These are phyloP conservation scores for Tetrahymena thermophila DNA, from an alignment of 73 alveolate genomes.

Conservation along the genomic window DNA sequence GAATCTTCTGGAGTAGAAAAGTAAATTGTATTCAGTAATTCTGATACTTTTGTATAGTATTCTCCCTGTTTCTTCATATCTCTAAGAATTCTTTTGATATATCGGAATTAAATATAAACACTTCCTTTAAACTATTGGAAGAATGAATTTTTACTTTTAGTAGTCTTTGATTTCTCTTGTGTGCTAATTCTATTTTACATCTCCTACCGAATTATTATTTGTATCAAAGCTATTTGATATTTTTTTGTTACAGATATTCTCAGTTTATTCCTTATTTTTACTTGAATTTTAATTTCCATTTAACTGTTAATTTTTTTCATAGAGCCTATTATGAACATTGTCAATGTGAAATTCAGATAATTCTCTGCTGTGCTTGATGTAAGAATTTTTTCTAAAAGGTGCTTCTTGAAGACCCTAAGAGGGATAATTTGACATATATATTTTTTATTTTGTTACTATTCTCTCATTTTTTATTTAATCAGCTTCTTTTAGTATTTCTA, in stretches of 20 bases:
- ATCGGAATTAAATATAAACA: background rate
- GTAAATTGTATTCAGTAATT: background rate
- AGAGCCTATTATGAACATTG: background rate
- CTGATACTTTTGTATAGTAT: background rate
- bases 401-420: background rate
- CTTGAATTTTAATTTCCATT: background rate
- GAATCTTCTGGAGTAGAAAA: background rate
- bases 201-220: background rate
- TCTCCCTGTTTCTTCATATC: background rate
- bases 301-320: background rate
- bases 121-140: background rate
- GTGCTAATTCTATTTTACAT: background rate
- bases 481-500: background rate
- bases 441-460: background rate
- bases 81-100: background rate
- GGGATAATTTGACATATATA: background rate
- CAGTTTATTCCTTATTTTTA: background rate
- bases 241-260: background rate
- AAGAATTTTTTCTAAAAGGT: background rate
- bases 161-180: background rate
- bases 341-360: background rate
- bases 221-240: background rate
- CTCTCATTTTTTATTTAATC: background rate
- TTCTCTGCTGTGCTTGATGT: background rate
- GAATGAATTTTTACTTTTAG: background rate